Base-by-base conservation (phyloP, 2,329 filamentous ascomycete genomes). In the Ceratocystis cacaofunesta region DNA sequence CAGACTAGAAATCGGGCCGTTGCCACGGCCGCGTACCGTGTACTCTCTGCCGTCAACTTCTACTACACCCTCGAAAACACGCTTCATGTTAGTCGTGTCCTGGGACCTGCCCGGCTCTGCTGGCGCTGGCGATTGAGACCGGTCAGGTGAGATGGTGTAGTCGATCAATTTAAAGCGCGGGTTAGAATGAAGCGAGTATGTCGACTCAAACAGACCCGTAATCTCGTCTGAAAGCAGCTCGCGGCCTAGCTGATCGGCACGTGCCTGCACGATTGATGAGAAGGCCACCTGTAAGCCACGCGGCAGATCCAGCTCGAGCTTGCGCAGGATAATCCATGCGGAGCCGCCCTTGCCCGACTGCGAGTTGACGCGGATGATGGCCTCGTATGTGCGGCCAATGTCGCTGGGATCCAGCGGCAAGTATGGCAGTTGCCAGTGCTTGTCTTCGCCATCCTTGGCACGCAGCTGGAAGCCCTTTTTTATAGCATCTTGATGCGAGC, bases 381-480 rank as follows among this genome's bases (percentile, higher is more conserved):
- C 92, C 77, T 97, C 92, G 82, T 97, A 97, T n/a, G 87, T 96
- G 66, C 92, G 86, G 62, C 92, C 92, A 69, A 97, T 96, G 72
- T 97, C 92, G 72, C 88, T 82, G 4, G 92, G 92, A 72, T 97
- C 92, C 71, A 97, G 82, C 12, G 92, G 92, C 61, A 97, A 86
- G 73, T 97, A 97, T 0, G 92, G 92, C 48, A 96, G 82, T 70
- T 89, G 79, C 92, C 92, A 97, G 50, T 77, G 78, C 72, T 86
- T 84, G 66, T 92, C 84, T 72, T 82, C 78, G 4, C 76, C 78
- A 0, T 80, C 75, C 57, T 80, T 76, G 73, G 91, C 82, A 67
- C 92, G 87, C 50, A 79, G 72, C 73, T 89, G 82, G 79, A 94
- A 91, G 0, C 87, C 87, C 80, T 96, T 96, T 77, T 95, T 95